A percentile compares a stretch with the other conserved stretches of the same genome.
phyloP scores from a whole-genome alignment of 805 yeast genomes.

The Candida tallmaniae region DNA sequence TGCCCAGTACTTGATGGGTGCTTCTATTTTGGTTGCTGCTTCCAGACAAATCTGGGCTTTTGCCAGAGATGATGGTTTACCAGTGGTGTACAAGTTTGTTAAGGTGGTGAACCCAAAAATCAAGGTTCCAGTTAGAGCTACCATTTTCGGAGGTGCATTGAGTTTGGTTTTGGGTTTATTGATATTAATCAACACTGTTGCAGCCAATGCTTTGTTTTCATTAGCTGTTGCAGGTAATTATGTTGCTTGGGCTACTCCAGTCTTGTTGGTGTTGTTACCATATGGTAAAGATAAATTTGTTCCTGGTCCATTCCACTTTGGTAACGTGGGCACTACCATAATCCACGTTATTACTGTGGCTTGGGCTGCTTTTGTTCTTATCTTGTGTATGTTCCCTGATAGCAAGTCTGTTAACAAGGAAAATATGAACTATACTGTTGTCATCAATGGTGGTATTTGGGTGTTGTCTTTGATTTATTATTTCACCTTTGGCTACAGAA shows the following conservation, averaged over 20 bases:
- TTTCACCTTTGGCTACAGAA: constrained; percentile 46
- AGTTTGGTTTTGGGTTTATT: constrained; percentile 53
- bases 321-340: constrained; percentile 40
- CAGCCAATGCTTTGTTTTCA: constrained; percentile 66
- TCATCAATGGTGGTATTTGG: constrained; percentile 61
- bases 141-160: constrained; percentile 48
- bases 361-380: constrained; percentile 51
- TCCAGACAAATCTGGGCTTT: constrained; percentile 74
- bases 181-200: constrained; percentile 53
- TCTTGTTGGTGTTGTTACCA: constrained; percentile 49
- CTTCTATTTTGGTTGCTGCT: constrained; percentile 56
- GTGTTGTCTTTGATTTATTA: constrained; percentile 49
- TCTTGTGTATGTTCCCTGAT: constrained; percentile 61
- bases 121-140: constrained; percentile 65
- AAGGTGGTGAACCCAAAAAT: constrained; percentile 52
- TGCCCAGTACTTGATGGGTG: constrained; percentile 66
- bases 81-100: constrained; percentile 48
- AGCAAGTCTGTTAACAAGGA: constrained; percentile 33
- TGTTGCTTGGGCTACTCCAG: constrained; percentile 59
- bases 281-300: constrained; percentile 45
- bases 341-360: constrained; percentile 42
- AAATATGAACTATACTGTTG: constrained; percentile 67
- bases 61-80: constrained; percentile 73
- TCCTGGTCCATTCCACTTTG: constrained; percentile 68
- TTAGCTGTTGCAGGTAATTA: constrained; percentile 59